These are phyloP conservation scores for Mycena capillaripes DNA, from an alignment of 768 basidiomycete species.

Conservation along the genomic window DNA sequence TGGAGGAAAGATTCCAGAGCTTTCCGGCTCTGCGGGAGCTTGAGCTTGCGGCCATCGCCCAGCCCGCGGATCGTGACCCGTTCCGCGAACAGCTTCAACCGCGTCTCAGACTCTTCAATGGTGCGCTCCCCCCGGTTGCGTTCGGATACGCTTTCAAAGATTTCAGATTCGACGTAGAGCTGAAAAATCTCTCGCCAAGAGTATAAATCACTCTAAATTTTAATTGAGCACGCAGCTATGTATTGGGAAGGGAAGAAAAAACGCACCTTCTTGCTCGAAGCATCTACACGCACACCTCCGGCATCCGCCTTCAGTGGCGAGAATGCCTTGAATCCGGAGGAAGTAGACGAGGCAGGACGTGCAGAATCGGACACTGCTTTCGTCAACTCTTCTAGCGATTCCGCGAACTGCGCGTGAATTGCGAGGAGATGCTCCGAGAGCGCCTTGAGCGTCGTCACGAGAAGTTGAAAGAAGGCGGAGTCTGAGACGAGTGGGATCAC, in stretches of 20 bases:
- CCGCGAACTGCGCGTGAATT: constrained; percentile 65
- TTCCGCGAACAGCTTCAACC: constrained; percentile 74
- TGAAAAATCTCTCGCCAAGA: constrained; percentile 93
- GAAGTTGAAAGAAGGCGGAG: constrained; percentile 82
- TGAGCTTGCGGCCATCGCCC: constrained; percentile 66
- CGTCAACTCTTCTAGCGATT: constrained; percentile 55
- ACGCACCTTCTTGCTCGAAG: constrained; percentile 34
- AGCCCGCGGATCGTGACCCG: constrained; percentile 70
- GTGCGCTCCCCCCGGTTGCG: constrained; percentile 74
- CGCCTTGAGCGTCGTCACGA: constrained; percentile 71
- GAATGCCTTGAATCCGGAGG: constrained; percentile 58
- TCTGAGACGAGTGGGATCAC: constrained; percentile 88
- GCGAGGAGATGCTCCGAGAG: constrained; percentile 63
- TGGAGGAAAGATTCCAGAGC: constrained; percentile 80
- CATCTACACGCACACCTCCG: constrained; percentile 48
- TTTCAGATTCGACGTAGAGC: constrained; percentile 86
- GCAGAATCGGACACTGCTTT: constrained; percentile 56
- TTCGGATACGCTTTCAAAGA: constrained; percentile 85
- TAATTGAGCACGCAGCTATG: background rate
- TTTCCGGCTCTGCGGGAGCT: constrained; percentile 66
- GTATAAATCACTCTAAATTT: constrained; percentile 75
- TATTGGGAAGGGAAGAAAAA: background rate
- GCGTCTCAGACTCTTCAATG: constrained; percentile 77
- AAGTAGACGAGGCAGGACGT: constrained; percentile 58
- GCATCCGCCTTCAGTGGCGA: constrained; percentile 57